Conservation (phyloP, 2,329 filamentous ascomycete species). For the Pseudophaeomoniella oleicola region DNA sequence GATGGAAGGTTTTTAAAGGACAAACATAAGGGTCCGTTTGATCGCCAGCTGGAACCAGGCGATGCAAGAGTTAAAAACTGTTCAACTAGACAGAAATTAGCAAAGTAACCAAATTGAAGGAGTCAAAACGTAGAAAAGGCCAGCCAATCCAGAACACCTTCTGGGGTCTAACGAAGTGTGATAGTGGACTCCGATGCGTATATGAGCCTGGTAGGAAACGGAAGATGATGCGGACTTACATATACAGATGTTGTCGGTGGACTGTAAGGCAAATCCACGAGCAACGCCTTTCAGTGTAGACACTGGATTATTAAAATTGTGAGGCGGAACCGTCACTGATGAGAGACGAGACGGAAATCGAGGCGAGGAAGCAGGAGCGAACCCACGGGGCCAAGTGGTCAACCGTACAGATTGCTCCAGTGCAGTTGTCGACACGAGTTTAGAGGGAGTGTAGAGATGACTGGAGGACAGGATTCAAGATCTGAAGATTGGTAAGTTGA, state of each 20-base stretch:
- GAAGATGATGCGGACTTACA: not conserved
- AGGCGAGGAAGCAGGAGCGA: slow-evolving; percentile 1
- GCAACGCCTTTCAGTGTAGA: not conserved
- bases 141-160: too few relatives aligned
- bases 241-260: not conserved
- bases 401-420: slow-evolving; percentile 1
- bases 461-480: too few relatives aligned
- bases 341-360: not conserved
- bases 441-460: too few relatives aligned
- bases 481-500: too few relatives aligned
- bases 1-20: not conserved
- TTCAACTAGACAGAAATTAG: too few relatives aligned
- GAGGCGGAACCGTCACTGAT: not conserved
- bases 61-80: too few relatives aligned
- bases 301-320: not conserved
- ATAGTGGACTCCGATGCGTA: not conserved
- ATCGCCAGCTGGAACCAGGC: too few relatives aligned
- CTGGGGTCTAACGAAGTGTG: too few relatives aligned
- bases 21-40: not conserved
- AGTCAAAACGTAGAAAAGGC: too few relatives aligned
- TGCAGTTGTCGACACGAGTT: too few relatives aligned
- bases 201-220: not conserved
- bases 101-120: too few relatives aligned
- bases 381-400: slow-evolving; percentile 3
- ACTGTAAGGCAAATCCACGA: too few relatives aligned